A percentile compares a stretch with the other conserved stretches of the same genome.
phyloP scores from a whole-genome alignment of 306 rosid genomes.

The Cucurbita pepo region DNA sequence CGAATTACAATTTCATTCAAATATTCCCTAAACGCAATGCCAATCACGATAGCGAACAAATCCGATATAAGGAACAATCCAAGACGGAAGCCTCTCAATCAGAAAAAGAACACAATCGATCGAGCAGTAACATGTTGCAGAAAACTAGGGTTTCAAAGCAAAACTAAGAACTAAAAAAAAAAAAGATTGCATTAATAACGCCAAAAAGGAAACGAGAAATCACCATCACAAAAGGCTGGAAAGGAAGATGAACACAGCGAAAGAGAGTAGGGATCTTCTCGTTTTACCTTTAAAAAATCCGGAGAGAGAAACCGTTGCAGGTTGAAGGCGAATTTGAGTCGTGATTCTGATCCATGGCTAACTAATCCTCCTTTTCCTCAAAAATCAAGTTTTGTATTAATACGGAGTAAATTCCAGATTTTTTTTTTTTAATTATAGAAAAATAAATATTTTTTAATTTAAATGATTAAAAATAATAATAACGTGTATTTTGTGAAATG shows the following conservation, averaged over 20 bases:
- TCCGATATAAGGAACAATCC: not conserved
- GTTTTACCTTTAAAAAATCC: slow-evolving; percentile 15
- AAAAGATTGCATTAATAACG: not conserved
- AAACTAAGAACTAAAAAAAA: not conserved
- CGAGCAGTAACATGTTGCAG: not conserved
- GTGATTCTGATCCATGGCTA: slow-evolving; percentile 14
- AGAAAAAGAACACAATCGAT: not conserved
- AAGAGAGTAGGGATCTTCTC: not conserved
- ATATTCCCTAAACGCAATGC: not conserved
- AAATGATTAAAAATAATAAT: too few species aligned
- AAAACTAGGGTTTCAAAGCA: not conserved
- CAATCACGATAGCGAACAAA: not conserved
- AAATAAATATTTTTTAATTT: too few species aligned
- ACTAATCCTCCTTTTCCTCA: not conserved
- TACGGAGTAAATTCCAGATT: not conserved
- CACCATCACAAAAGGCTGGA: not conserved
- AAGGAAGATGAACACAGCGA: not conserved
- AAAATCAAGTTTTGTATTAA: too few species aligned
- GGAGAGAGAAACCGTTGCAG: slow-evolving; percentile 9
- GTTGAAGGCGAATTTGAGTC: slow-evolving; percentile 2
- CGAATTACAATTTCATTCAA: not conserved
- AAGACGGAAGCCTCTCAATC: not conserved
- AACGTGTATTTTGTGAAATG: not conserved
- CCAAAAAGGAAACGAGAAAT: not conserved
- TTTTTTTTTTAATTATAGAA: not conserved